These are phyloP conservation scores for Venturia effusa DNA, from an alignment of 2,329 filamentous ascomycete species.

Conservation along the genomic window DNA sequence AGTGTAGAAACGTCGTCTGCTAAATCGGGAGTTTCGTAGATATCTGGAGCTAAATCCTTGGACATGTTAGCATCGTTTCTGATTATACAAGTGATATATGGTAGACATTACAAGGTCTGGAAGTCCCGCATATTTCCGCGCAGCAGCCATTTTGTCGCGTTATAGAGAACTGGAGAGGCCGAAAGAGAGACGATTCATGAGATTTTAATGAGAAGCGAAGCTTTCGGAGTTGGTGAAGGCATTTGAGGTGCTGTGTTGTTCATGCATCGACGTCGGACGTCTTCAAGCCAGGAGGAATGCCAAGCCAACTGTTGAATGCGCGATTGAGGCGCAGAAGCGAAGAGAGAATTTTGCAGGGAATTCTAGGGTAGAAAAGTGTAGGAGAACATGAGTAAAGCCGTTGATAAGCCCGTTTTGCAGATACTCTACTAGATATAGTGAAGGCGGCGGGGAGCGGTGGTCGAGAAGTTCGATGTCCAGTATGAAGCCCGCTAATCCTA, in stretches of 20 bases:
- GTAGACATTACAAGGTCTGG: slow-evolving; percentile 15
- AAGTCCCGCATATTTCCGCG: slow-evolving; percentile 15
- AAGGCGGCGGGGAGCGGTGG: not conserved
- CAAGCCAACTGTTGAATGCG: not conserved
- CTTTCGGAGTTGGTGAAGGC: not conserved
- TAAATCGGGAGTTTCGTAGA: slow-evolving; percentile 91
- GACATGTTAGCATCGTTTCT: not conserved
- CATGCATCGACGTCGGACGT: not conserved
- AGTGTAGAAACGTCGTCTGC: slow-evolving; percentile 83
- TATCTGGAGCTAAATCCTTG: slow-evolving; percentile 83
- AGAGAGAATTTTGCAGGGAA: not conserved
- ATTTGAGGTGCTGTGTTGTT: not conserved
- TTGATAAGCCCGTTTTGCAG: not conserved
- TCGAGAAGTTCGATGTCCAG: not conserved
- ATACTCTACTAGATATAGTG: not conserved
- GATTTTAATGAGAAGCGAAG: not conserved
- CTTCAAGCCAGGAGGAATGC: not conserved
- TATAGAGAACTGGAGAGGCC: not conserved
- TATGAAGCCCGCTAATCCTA: not conserved
- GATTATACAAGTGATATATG: not conserved
- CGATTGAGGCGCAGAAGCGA: too few species aligned
- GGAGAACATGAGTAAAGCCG: not conserved
- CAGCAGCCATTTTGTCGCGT: not conserved
- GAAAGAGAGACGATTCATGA: too few species aligned
- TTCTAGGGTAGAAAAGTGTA: not conserved